Base-by-base conservation (phyloP, 2,329 filamentous ascomycete genomes). In the Zymoseptoria pseudotritici region DNA sequence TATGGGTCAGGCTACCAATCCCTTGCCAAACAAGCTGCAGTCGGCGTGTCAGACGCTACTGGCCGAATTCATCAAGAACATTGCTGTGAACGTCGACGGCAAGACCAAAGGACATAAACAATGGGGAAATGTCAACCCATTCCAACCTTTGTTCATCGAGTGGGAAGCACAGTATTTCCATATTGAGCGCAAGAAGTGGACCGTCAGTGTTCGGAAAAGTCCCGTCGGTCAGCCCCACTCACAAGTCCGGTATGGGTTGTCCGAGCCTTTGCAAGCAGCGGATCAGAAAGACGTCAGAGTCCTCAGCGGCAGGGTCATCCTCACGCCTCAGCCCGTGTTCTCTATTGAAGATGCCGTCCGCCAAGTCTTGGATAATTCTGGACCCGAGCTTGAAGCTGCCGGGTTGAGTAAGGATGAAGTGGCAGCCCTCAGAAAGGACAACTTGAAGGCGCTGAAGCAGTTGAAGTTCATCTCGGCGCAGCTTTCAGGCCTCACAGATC, bases 401-500 rank as follows among this genome's bases (percentile, higher is more conserved):
- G 31, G 9, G 13, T 36, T 36, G 31, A 36, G 31, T 13, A 36
- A 13, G 31, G 31, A 36, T 10, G 31, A 36, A 36, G 31, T 36
- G 31, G 31, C 31, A 36, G 31, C 31, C 9, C 9, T 36, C 10
- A 20, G 50, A n/a, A 29, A 53, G 17, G 54, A 53, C 21, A 50
- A 50, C 46, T 11, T 54, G 13, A 53, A 10, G 26, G n/a, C 20
- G 19, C 20, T 54, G 19, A 11, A 53, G 8, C 29, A 55, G 7
- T 10, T 61, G 20, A 13, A 54, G 9, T 50, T 50, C 19, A 13
- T 61, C 31, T 54, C 50, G 21, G 20, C 55, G 22, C 36, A 51
- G 17, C 49, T 61, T 21, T 24, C 52, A 21, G 59, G 59, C n/a
- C 36, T 61, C 5, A 55, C 46, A 10, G 55, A 61, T 50, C 51